These are phyloP conservation scores for Dacryopinax spathularia DNA, from an alignment of 768 basidiomycete genomes.

Conservation along the genomic window DNA sequence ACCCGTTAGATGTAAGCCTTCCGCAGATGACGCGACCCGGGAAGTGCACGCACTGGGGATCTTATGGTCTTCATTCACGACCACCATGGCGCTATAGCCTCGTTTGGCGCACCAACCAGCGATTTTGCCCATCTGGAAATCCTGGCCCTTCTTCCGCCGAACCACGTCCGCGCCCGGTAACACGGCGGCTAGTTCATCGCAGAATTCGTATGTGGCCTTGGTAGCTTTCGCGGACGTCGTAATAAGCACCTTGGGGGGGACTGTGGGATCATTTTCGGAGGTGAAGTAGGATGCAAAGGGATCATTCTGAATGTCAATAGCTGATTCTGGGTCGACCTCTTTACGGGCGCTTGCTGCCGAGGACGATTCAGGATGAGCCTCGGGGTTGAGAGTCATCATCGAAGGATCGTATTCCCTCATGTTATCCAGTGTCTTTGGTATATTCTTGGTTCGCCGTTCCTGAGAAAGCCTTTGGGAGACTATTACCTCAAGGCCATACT, in stretches of 20 bases:
- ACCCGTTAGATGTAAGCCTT: background rate
- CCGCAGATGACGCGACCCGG: slow-evolving; percentile 7
- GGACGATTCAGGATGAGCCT: slow-evolving; percentile 12
- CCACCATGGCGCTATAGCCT: slow-evolving; percentile 74
- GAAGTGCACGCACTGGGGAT: slow-evolving; percentile 58
- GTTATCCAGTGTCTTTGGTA: slow-evolving; percentile 87
- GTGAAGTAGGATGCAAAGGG: slow-evolving; percentile 67
- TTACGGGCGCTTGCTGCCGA: slow-evolving; percentile 7
- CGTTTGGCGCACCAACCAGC: slow-evolving; percentile 85
- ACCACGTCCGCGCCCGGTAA: slow-evolving; percentile 89
- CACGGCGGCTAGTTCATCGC: slow-evolving; percentile 75
- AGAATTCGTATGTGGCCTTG: slow-evolving; percentile 81
- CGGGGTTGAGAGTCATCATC: slow-evolving; percentile 41
- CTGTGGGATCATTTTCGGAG: slow-evolving; percentile 41
- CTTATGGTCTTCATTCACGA: slow-evolving; percentile 93
- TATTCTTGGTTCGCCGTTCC: slow-evolving; percentile 73
- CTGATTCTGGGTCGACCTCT: slow-evolving; percentile 40
- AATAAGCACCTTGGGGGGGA: slow-evolving; percentile 76
- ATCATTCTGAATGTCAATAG: slow-evolving; percentile 56
- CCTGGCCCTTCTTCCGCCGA: slow-evolving; percentile 71
- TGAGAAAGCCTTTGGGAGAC: slow-evolving; percentile 20
- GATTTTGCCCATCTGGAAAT: slow-evolving; percentile 80
- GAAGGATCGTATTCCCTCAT: slow-evolving; percentile 72
- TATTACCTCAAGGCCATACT: background rate
- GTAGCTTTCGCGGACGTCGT: slow-evolving; percentile 83